Conservation (phyloP, 805 yeast genomes). For the Monosporozyma aquatica region DNA sequence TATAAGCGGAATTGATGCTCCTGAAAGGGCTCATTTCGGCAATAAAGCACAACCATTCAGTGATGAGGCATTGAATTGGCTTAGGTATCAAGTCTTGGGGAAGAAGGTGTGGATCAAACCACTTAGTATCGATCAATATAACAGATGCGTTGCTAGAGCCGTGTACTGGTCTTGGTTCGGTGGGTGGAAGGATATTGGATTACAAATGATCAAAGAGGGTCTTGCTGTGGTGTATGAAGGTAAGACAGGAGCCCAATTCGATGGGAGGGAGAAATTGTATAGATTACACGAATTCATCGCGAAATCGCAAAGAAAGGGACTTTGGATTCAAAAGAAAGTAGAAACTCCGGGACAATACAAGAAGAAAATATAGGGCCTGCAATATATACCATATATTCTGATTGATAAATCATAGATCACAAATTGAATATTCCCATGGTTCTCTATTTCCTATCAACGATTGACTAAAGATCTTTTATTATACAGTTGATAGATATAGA, state of each 20-base stretch:
- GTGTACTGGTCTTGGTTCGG: slow-evolving; percentile 44
- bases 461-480: too few species aligned
- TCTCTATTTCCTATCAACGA: too few species aligned
- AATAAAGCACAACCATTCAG: slow-evolving; percentile 83
- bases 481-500: too few species aligned
- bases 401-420: too few species aligned
- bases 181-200: slow-evolving; percentile 72
- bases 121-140: slow-evolving; percentile 76
- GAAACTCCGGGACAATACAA: slow-evolving; percentile 79
- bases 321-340: slow-evolving; percentile 54
- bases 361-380: slow-evolving; percentile 23
- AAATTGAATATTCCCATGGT: too few species aligned
- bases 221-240: slow-evolving; percentile 85
- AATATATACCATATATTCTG: too few species aligned
- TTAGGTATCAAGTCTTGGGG: slow-evolving; percentile 56
- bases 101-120: slow-evolving; percentile 68
- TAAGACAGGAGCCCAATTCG: slow-evolving; percentile 74
- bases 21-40: slow-evolving; percentile 91
- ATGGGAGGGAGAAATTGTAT: slow-evolving; percentile 58
- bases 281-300: slow-evolving; percentile 53
- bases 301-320: slow-evolving; percentile 46
- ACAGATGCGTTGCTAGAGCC: slow-evolving; percentile 76
- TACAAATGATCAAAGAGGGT: slow-evolving; percentile 78
- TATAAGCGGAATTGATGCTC: slow-evolving; percentile 92
- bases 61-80: slow-evolving; percentile 77